These are phyloP conservation scores for Isoetes taiwanensis DNA, from an alignment of 75 land plant genomes.

Conservation along the genomic window DNA sequence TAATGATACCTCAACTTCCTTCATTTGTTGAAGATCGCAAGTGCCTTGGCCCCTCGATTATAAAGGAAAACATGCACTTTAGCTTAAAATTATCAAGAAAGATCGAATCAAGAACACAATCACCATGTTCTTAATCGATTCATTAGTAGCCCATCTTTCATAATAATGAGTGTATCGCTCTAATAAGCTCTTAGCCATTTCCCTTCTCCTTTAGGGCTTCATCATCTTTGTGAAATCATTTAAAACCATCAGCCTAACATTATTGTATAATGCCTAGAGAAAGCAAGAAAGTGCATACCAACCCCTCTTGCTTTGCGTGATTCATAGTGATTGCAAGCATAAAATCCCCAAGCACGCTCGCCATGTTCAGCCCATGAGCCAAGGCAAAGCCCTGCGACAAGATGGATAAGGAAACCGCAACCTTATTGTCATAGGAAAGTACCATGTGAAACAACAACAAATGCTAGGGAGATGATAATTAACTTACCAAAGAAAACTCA, in stretches of 20 bases:
- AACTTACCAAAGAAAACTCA: constrained; percentile 88
- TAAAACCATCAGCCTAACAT: no score
- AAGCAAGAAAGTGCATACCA: constrained; percentile 41
- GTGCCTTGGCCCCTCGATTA: constrained; percentile 94
- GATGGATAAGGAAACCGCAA: no score
- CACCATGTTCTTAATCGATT: neutral
- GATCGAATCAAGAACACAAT: no score
- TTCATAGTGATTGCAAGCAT: constrained; percentile 96
- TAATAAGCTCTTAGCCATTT: constrained; percentile 1
- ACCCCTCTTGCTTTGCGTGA: constrained; percentile 91
- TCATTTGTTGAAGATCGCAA: constrained; percentile 78
- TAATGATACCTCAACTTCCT: constrained; percentile 69
- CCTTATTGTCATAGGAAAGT: no score
- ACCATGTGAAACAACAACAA: no score
- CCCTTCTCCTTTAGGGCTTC: no score
- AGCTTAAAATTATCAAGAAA: no score
- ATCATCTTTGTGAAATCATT: constrained; percentile 69
- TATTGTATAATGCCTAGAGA: no score
- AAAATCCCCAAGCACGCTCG: constrained; percentile 89
- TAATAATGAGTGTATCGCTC: constrained; percentile 4
- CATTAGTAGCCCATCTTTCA: constrained; percentile 5
- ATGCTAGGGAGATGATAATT: neutral
- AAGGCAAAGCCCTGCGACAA: constrained; percentile 65
- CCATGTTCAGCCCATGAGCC: constrained; percentile 98
- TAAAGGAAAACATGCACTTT: no score